Evolutionary conservation across 1,284 basidiomycete genomes (phyloP), one percentile per base, ranked within the genome.

Genomic region (Caloboletus firmus): DNA sequence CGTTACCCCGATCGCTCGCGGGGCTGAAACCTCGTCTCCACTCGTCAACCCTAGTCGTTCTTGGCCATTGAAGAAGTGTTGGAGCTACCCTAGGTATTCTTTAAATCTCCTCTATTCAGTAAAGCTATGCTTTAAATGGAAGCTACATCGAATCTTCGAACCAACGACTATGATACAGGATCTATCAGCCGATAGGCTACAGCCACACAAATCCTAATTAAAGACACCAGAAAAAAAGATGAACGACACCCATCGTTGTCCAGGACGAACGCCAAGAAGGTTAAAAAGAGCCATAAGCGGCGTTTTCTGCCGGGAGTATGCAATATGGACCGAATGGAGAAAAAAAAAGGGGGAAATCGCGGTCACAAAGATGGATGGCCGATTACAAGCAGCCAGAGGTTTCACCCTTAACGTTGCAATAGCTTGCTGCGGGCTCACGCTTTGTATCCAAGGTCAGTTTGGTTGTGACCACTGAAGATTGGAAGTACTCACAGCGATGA

Each of bases 131-230:
- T 32, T 8, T 5, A 13, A 2, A 9, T 17, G 15, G 8, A 37
- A 22, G 28, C 15, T 24, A 58, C 35, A 50, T 31, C 26, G 32
- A 45, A 51, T n/a, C 26, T 6, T 44, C n/a, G 13, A 31, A 6
- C 35, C 28, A 36, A 40, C 7, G 0, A 34, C 42, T 67, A 17
- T 0, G 39, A 63, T 71, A 67, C 69, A 71, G 1, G 10, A 26
- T 70, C 64, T 71, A 71, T 40, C 47, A 20, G n/a, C 30, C 15
- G 57, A 54, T 32, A n/a, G n/a, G 18, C 56, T 64, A 70, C 68
- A 69, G n/a, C 31, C 45, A 55, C 9, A 5, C 4, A 42, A 49
- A 13, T 18, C 49, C 31, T 4, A 17, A 34, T 24, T 26, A 26
- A 50, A 30, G 13, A 20, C 24, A n/a, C 24, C 20, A 10, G 4